Evolutionary conservation across 768 basidiomycete genomes (phyloP), one percentile per base, ranked within the genome.

Genomic region (Suillus weaverae): DNA sequence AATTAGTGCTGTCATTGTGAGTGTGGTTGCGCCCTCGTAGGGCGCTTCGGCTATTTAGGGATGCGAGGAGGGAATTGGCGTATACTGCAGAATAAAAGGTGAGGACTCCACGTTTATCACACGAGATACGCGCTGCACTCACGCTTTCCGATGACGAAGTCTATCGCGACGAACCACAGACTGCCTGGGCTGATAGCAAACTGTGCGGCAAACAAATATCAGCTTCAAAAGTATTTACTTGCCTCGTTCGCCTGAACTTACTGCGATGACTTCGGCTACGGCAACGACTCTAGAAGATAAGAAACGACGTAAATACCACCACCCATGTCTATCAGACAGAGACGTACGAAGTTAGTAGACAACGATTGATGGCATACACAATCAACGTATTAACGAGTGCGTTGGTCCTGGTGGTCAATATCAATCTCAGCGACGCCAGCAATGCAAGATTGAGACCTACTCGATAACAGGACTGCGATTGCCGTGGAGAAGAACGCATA

Each of bases 61-160:
- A 76, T 18, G 81, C 82, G 7, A 83, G 78, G 13, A 83, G 70
- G 62, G 81, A 81, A 68, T 83, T 83, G 16, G 81, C 81, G 51
- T 81, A 83, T n/a, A 83, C 81, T 83, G 62, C 44, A 22, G 6
- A 22, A 33, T 11, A 26, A 32, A 36, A 32, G 22, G 32, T 63
- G 20, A 54, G 20, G 26, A 30, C 16, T n/a, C 20, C 20, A 14
- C 22, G 13, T 16, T 20, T n/a, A 16, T 38, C 26, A 50, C 8
- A 26, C 2, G n/a, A 63, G 50, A 53, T 39, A 30, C 6, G 22
- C 9, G 4, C 38, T 36, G 36, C 32, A 71, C 78, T 65, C 36
- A 83, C 82, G 72, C 72, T 83, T 83, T 59, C 83, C 83, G 48
- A 84, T 78, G 33, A 81, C 75, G 60, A 84, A 83, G 65, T 83